phyloP scores from a whole-genome alignment of 345 rosid species.

The Dovyalis caffra region DNA sequence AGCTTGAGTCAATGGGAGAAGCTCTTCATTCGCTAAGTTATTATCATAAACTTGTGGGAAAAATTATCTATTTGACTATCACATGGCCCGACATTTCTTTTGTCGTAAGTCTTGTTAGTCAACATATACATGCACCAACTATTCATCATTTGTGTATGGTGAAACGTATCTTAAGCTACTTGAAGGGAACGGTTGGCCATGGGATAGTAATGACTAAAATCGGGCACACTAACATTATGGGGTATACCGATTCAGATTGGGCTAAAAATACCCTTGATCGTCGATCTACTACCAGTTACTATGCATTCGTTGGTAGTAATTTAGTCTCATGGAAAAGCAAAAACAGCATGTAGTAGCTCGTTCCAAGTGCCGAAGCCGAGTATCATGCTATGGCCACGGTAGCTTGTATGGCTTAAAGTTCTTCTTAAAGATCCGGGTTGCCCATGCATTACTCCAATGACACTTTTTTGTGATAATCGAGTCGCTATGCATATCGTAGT shows the following conservation, averaged over 20 bases:
- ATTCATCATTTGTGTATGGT: background rate
- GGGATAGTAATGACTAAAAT: background rate
- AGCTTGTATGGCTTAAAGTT: too few relatives aligned
- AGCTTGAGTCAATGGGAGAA: background rate
- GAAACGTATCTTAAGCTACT: background rate
- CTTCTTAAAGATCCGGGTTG: too few relatives aligned
- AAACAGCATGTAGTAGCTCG: background rate
- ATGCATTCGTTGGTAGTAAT: too few relatives aligned
- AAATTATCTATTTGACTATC: background rate
- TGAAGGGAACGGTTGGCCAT: background rate
- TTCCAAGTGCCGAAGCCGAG: background rate
- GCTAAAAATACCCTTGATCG: background rate
- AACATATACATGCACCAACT: background rate
- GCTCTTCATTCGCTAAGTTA: background rate
- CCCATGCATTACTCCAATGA: too few relatives aligned
- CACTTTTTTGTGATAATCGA: too few relatives aligned
- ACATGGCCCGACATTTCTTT: background rate
- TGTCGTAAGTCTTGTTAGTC: background rate
- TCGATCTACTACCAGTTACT: background rate
- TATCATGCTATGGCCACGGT: background rate
- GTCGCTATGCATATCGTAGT: too few relatives aligned
- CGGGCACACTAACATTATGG: background rate
- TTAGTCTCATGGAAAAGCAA: background rate
- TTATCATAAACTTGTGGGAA: background rate
- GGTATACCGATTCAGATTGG: background rate